phyloP scores from a whole-genome alignment of 306 rosid species.

The Vicia faba region DNA sequence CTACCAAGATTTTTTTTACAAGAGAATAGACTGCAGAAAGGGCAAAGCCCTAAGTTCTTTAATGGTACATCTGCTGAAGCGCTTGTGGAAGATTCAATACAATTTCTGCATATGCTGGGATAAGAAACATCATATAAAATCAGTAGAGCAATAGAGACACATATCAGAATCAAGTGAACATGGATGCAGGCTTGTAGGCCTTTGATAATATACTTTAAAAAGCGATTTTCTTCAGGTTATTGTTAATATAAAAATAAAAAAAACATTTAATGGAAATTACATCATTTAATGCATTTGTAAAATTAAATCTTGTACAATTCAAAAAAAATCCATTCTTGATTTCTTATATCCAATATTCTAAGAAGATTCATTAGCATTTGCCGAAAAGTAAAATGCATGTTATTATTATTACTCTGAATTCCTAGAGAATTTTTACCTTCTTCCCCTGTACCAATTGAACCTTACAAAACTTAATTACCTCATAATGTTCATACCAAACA shows the following conservation, averaged over 20 bases:
- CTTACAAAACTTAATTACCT: too few species aligned
- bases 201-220: not conserved
- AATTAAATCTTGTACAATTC: too few species aligned
- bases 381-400: not conserved
- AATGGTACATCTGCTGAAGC: slow-evolving; percentile 58
- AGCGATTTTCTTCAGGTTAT: not conserved
- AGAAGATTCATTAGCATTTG: too few species aligned
- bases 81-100: slow-evolving; percentile 81
- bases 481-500: too few species aligned
- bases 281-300: slow-evolving; percentile 3
- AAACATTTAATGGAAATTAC: not conserved
- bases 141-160: slow-evolving; percentile 24
- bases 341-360: too few species aligned
- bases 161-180: slow-evolving; percentile 17
- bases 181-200: slow-evolving; percentile 24
- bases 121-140: slow-evolving; percentile 27
- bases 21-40: slow-evolving; percentile 32
- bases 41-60: slow-evolving; percentile 39
- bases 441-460: too few species aligned
- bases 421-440: too few species aligned
- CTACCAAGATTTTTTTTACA: slow-evolving; percentile 56
- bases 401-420: not conserved
- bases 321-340: too few species aligned
- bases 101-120: slow-evolving; percentile 89
- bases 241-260: not conserved